Conservation (phyloP, 805 yeast genomes). For the Cyberlindnera bimundalis region DNA sequence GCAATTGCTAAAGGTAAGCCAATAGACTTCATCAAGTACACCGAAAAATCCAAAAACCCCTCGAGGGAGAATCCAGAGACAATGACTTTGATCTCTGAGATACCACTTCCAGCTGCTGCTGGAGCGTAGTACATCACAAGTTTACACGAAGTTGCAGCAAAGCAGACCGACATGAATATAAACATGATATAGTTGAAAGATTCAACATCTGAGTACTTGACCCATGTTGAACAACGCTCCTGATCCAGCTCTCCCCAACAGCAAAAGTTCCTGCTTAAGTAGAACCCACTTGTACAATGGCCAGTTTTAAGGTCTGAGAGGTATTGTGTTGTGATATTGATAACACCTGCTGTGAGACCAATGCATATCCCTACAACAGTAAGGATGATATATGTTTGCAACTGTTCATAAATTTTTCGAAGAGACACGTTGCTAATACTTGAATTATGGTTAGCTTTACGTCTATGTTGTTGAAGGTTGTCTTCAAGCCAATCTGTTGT, state of each 20-base stretch:
- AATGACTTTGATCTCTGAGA: conserved; percentile 92
- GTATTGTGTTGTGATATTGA: conserved; percentile 84
- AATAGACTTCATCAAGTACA: conserved; percentile 70
- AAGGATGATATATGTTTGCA: conserved; percentile 62
- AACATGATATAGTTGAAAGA: conserved; percentile 54
- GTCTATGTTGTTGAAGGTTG: conserved; percentile 44
- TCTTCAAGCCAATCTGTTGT: conserved; percentile 75
- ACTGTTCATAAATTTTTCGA: conserved; percentile 16
- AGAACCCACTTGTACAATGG: conserved; percentile 65
- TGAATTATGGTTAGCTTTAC: conserved; percentile 2
- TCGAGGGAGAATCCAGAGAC: conserved; percentile 83
- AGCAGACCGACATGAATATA: conserved; percentile 51
- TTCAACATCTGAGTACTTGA: conserved; percentile 49
- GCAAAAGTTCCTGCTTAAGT: conserved; percentile 73
- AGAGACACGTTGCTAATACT: background rate
- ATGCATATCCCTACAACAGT: conserved; percentile 71
- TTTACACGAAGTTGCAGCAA: conserved; percentile 63
- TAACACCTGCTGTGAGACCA: conserved; percentile 78
- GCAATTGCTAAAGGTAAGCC: conserved; percentile 90
- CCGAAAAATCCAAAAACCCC: conserved; percentile 71
- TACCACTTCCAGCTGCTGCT: conserved; percentile 95
- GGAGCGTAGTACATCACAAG: conserved; percentile 76
- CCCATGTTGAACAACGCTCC: conserved; percentile 63
- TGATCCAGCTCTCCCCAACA: conserved; percentile 62
- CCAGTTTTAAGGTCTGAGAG: conserved; percentile 79